Evolutionary conservation across 2,329 filamentous ascomycete genomes (phyloP), one percentile per base, ranked within the genome.

Genomic region (Thielaviopsis punctulata): DNA sequence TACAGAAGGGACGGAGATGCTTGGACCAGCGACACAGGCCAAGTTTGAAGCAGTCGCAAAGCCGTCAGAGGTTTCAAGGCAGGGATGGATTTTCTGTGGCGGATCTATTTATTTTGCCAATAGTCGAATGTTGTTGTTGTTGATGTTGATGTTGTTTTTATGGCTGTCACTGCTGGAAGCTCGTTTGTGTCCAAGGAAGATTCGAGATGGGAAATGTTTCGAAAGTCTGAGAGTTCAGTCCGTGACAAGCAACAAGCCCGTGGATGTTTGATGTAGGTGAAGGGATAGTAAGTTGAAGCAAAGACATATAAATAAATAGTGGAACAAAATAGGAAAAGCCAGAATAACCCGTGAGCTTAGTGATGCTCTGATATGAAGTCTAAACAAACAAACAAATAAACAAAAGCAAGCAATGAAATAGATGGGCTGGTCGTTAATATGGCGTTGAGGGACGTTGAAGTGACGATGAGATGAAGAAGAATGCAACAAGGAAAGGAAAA

Each of bases 71-170:
- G 53, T 45, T 21, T n/a, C n/a, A n/a, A 39, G n/a, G n/a, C 24
- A 23, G 21, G 24, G 39, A n/a, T n/a, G 43, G 51, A 33, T 24
- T 49, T 53, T 55, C 51, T 46, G 10, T 36, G n/a, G n/a, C n/a
- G n/a, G n/a, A n/a, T n/a, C n/a, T n/a, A n/a, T n/a, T n/a, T n/a
- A n/a, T n/a, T n/a, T n/a, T n/a, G n/a, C n/a, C n/a, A n/a, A n/a
- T n/a, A n/a, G n/a, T n/a, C n/a, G n/a, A n/a, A n/a, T n/a, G n/a
- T 36, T n/a, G 30, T 9, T 36, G 6, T 36, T 36, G 2, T 36
- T 27, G 25, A 5, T 27, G 25, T 27, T 5, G 5, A 27, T 27
- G 25, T 27, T 27, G 25, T 27, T 27, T 10, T 27, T 27, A 10
- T 27, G 6, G 13, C n/a, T 36, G 4, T 3, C n/a, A n/a, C 13